phyloP scores from a whole-genome alignment of 2,329 filamentous ascomycete species.

The Colletotrichum agaves region DNA sequence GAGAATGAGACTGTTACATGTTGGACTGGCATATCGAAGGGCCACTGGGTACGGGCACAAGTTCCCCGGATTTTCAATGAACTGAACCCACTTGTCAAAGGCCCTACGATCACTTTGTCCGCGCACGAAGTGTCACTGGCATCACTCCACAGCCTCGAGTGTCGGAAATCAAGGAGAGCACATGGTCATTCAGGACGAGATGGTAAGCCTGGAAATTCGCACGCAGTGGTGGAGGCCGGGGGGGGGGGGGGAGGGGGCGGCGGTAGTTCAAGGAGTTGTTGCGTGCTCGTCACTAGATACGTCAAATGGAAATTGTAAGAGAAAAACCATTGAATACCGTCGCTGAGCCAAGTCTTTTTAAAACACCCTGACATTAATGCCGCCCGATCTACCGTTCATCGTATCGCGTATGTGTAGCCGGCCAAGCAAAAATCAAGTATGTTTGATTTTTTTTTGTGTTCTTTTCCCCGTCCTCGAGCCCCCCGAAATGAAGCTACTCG shows the following conservation, averaged over 20 bases:
- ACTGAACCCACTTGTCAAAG: constrained; percentile 3
- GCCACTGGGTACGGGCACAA: background rate
- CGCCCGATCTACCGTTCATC: constrained; percentile 37
- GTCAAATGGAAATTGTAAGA: constrained; percentile 13
- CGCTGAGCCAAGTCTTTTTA: constrained; percentile 37
- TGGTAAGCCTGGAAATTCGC: background rate
- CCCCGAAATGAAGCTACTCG: constrained; percentile 34
- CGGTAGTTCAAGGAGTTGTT: background rate
- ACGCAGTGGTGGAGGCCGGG: background rate
- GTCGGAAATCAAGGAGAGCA: background rate
- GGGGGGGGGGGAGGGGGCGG: background rate
- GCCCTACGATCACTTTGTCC: constrained; percentile 10
- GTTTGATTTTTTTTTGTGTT: constrained; percentile 35
- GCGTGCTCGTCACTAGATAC: constrained; percentile 1
- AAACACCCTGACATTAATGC: constrained; percentile 37
- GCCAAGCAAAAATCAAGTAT: constrained; percentile 37
- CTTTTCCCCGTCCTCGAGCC: constrained; percentile 34
- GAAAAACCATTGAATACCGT: constrained; percentile 38
- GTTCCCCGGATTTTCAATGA: constrained; percentile 18
- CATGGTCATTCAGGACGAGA: background rate
- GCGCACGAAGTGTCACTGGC: background rate
- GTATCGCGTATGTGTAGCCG: constrained; percentile 38
- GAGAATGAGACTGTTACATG: background rate
- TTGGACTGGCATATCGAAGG: background rate
- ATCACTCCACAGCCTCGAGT: no score